Base-by-base conservation (phyloP, 208 protist species). In the Leishmania guyanensis region DNA sequence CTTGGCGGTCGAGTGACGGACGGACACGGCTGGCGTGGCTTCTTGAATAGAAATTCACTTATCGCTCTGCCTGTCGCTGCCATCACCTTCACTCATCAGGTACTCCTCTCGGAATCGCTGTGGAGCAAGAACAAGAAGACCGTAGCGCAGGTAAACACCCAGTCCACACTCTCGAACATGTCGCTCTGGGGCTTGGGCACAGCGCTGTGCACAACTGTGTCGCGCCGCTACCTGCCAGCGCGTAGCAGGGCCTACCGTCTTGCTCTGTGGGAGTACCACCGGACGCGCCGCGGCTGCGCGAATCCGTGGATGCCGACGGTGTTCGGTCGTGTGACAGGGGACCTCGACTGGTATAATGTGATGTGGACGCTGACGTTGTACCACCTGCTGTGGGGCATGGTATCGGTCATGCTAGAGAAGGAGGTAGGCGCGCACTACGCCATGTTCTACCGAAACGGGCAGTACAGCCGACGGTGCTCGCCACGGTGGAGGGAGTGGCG, bases 61-160 rank as follows among this genome's bases (percentile, higher is more conserved):
- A 51, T 95, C 20, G 84, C 94, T 17, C 82, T 97, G 6, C 94
- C 94, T 48, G 51, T 95, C 12, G 86, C 90, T 0, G 86, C 87
- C 43, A 83, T 95, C 60, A 91, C 92, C n/a, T 94, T 97, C 85
- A 95, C 94, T 2, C 94, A 97, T 77, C 94, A 97, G 78, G 62
- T 72, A 6, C 80, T 97, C 16, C 91, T 95, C 60, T 97, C 94
- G 29, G 92, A 97, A 80, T 92, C 87, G 12, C 82, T 97, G 48
- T 97, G 94, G 92, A 94, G 92, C 79, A 94, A 94, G 78, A 94
- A 94, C 83, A 90, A 84, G 79, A 97, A 97, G 73, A 89, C 91
- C 1, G 81, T 97, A 14, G 88, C 76, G 81, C 73, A 88, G 79
- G 80, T 95, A 26, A 95, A 95, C 79, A 70, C 77, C 79, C 90